A percentile compares a stretch with the other conserved stretches of the same genome.
These are phyloP conservation scores for Polychytrium aggregatum DNA, from an alignment of 192 early-diverging fungal species.

Conservation along the genomic window DNA sequence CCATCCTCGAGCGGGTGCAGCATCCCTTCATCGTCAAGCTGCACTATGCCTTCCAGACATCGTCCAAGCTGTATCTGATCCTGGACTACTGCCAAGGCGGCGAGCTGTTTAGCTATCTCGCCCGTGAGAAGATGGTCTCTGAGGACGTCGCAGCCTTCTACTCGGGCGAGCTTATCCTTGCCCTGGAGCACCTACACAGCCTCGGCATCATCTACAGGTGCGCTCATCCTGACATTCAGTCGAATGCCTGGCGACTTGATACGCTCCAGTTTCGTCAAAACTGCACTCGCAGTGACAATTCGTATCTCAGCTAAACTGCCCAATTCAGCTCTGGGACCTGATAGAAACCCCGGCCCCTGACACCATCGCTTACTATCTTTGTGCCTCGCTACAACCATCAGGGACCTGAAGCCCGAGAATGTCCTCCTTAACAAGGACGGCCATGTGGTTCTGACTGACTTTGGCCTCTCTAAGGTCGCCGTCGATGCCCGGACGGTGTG, in stretches of 20 bases:
- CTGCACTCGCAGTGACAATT: no score
- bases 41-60: conserved; percentile 86
- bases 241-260: neutral
- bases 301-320: no score
- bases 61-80: conserved; percentile 75
- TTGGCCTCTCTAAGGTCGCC: conserved; percentile 81
- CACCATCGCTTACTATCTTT: no score
- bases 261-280: neutral
- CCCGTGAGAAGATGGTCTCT: conserved; percentile 34
- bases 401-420: conserved; percentile 46
- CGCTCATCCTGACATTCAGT: no score
- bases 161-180: conserved; percentile 74
- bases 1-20: conserved; percentile 71
- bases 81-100: conserved; percentile 79
- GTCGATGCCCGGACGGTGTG: conserved; percentile 50
- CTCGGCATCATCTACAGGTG: conserved; percentile 87
- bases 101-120: conserved; percentile 85
- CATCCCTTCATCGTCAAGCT: conserved; percentile 92
- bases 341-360: no score
- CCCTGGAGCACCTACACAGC: conserved; percentile 74
- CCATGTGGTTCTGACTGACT: conserved; percentile 84
- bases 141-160: conserved; percentile 83
- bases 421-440: conserved; percentile 56
- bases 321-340: no score
- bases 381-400: no score